Conservation (phyloP, 1,139 yeast species). For the Pichia norvegensis region DNA sequence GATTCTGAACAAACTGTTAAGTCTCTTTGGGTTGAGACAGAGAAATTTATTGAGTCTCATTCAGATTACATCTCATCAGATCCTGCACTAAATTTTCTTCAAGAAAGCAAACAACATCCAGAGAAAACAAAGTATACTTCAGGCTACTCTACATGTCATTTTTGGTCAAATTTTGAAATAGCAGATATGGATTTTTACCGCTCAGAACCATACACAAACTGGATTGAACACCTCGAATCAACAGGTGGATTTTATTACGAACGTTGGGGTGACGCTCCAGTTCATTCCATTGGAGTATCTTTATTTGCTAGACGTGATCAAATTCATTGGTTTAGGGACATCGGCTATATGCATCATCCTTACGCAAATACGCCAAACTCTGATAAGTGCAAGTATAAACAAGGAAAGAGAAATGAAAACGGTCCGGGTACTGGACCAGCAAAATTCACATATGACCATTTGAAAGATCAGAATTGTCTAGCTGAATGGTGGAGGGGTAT, state of each 20-base stretch:
- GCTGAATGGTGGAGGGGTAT: conserved; percentile 54
- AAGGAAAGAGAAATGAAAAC: too few relatives aligned
- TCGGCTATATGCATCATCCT: conserved; percentile 65
- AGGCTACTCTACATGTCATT: conserved; percentile 81
- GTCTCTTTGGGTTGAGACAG: conserved; percentile 63
- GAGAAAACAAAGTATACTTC: conserved; percentile 42
- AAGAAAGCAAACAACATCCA: conserved; percentile 59
- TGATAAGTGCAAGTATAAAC: conserved; percentile 21
- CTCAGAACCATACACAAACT: conserved; percentile 52
- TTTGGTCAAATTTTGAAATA: conserved; percentile 83
- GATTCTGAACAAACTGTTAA: conserved; percentile 59
- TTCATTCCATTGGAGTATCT: conserved; percentile 67
- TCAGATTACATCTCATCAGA: conserved; percentile 58
- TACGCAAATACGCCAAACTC: conserved; percentile 63
- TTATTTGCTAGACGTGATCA: conserved; percentile 62
- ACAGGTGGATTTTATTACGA: conserved; percentile 80
- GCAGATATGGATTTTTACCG: conserved; percentile 77
- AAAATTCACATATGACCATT: conserved; percentile 35
- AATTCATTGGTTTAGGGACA: conserved; percentile 84
- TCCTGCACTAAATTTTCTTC: conserved; percentile 66
- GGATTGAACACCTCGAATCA: conserved; percentile 57
- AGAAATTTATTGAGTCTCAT: conserved; percentile 45
- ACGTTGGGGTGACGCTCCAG: conserved; percentile 92
- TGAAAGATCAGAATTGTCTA: conserved; percentile 64
- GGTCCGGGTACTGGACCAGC: conserved; percentile 37